Evolutionary conservation across 2,329 filamentous ascomycete genomes (phyloP).

Genomic region (Trichophyton verrucosum): DNA sequence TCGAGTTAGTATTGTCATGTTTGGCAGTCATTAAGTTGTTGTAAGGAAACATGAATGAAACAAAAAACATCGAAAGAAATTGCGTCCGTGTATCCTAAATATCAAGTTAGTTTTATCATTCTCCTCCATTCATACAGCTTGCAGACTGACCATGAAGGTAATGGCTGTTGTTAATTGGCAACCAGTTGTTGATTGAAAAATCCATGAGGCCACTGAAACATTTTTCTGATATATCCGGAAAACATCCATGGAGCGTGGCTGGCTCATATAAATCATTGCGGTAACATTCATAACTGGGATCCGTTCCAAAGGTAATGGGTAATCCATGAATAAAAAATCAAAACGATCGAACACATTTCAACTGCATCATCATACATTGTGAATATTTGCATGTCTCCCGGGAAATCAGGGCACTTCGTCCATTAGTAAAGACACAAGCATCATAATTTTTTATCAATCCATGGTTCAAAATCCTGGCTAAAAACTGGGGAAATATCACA

Average conservation of each 20-base stretch:
- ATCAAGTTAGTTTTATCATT: not conserved
- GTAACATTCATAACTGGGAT: not conserved
- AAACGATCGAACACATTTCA: constrained; percentile 1
- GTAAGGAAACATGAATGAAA: constrained; percentile 2
- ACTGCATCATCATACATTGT: constrained; percentile 9
- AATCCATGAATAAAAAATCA: constrained; percentile 1
- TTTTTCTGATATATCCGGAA: not conserved
- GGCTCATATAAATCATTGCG: constrained; percentile 1
- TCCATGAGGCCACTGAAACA: constrained; percentile 3
- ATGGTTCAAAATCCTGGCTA: not conserved
- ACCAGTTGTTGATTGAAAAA: not conserved
- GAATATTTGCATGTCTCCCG: constrained; percentile 7
- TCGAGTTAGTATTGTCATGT: constrained; percentile 10
- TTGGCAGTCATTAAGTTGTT: not conserved
- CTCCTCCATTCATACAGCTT: not conserved
- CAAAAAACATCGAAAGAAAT: not conserved
- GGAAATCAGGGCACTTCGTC: constrained; percentile 4
- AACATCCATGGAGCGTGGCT: constrained; percentile 2
- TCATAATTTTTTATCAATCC: constrained; percentile 1
- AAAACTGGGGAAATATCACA: not conserved
- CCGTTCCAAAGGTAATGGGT: not conserved
- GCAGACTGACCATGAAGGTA: not conserved
- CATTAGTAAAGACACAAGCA: constrained; percentile 1
- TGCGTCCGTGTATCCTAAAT: not conserved
- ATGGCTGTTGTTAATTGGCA: not conserved